Conservation (phyloP, 1,284 basidiomycete genomes). For the Xanthoconium separans region DNA sequence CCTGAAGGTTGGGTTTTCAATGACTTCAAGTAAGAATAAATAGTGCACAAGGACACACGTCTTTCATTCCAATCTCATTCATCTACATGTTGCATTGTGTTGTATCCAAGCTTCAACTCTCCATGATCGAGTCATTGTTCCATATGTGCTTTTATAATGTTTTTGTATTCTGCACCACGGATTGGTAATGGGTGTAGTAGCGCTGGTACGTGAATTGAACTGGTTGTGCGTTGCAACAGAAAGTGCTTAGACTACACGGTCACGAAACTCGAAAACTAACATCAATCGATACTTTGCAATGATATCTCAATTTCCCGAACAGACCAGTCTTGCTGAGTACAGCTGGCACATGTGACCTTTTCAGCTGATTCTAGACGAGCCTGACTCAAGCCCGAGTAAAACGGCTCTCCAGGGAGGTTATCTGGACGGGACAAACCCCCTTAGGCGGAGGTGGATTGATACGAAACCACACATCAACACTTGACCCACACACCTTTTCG, state of each 20-base stretch:
- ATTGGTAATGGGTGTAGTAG: conserved; percentile 32
- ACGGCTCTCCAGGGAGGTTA: conserved; percentile 58
- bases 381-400: conserved; percentile 59
- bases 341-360: not conserved
- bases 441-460: conserved; percentile 28
- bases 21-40: conserved; percentile 43
- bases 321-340: not conserved
- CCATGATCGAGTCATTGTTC: conserved; percentile 23
- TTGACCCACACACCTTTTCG: conserved; percentile 58
- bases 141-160: conserved; percentile 35
- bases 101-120: conserved; percentile 18
- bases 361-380: not conserved
- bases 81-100: conserved; percentile 27
- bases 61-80: conserved; percentile 24
- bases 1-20: conserved; percentile 79
- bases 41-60: conserved; percentile 14
- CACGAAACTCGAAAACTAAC: no score
- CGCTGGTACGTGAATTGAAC: conserved; percentile 34
- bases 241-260: not conserved
- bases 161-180: conserved; percentile 25
- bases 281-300: not conserved
- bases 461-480: not conserved
- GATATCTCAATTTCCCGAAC: not conserved
- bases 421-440: conserved; percentile 61
- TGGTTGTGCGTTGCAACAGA: not conserved